Evolutionary conservation across 352 stramenopile genomes (phyloP).

Genomic region (Globisporangium cylindrosporum): DNA sequence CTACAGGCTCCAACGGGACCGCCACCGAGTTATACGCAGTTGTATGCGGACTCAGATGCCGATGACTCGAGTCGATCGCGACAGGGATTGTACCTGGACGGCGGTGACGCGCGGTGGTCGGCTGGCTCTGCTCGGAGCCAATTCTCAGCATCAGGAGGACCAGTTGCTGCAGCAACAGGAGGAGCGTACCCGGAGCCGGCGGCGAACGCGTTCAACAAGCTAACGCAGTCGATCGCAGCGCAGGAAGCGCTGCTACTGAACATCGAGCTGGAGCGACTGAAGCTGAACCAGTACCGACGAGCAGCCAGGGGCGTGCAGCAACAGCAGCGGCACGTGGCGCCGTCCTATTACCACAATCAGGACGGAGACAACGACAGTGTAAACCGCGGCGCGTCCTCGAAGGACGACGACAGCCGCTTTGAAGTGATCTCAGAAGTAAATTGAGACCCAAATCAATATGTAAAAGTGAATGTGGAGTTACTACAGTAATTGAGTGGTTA

Average conservation of each 20-base stretch:
- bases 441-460: too few species aligned
- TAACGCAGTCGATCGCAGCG: conserved; percentile 17
- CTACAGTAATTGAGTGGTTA: too few species aligned
- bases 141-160: neutral
- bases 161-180: neutral
- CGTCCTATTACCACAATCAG: neutral
- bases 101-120: neutral
- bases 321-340: neutral
- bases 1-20: neutral
- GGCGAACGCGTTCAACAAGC: conserved; percentile 12
- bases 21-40: conserved; percentile 2
- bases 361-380: too few species aligned
- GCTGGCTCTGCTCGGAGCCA: neutral
- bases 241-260: conserved; percentile 17
- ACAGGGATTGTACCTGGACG: neutral
- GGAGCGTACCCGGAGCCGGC: neutral
- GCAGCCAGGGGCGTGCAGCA: neutral
- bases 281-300: conserved; percentile 1
- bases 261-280: conserved; percentile 16
- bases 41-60: neutral
- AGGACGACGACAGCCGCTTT: conserved; percentile 18
- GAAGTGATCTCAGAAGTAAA: conserved; percentile 21
- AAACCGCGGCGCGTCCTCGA: neutral
- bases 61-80: neutral
- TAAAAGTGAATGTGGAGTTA: too few species aligned